Evolutionary conservation across 495 filamentous ascomycete species (phyloP), one percentile per base, ranked within the genome.

Genomic region (Cudoniella acicularis): DNA sequence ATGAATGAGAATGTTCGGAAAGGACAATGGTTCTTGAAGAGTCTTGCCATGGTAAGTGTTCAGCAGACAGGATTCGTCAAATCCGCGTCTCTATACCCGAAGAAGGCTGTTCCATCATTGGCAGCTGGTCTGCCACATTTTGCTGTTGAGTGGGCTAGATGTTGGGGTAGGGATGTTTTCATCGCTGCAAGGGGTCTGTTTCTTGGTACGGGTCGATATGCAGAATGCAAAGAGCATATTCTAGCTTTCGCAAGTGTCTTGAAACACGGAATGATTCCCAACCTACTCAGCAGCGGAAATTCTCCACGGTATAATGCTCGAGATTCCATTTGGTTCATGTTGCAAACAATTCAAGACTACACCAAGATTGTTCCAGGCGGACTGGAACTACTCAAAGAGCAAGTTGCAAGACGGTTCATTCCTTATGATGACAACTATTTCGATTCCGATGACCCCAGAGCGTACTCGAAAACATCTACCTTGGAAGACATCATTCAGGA

Each of bases 221-320:
- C 81, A 3, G 92, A 96, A 64, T 94, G 93, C 16, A 90, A 83
- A 62, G 91, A 96, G 71, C 95, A 98, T 67, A 96, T 99, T 59
- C 75, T 91, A 51, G 95, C 94, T 46, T 99, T 99, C 75, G 92
- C 90, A 0, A 96, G 91, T 68, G 92, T 99, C 10, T 77, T 99
- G 50, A 98, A 98, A 75, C 95, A 99, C 69, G 95, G 95, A 46
- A 97, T 98, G 95, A 90, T 98, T 54, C 95, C 95, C 11, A 99
- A 99, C 64, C 79, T 99, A 10, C 80, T 99, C 17, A 83, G 89
- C 61, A 87, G 87, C 63, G 92, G 95, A 17, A 88, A 87, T 42
- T 77, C 83, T n/a, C 95, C 95, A 1, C 79, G 95, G n/a, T 99
- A 97, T 73, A 99, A 99, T 67, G 90, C 93, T 40, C 80, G 95